Evolutionary conservation across 208 protist genomes (phyloP).

Genomic region (Blastocrithidia nonstop): DNA sequence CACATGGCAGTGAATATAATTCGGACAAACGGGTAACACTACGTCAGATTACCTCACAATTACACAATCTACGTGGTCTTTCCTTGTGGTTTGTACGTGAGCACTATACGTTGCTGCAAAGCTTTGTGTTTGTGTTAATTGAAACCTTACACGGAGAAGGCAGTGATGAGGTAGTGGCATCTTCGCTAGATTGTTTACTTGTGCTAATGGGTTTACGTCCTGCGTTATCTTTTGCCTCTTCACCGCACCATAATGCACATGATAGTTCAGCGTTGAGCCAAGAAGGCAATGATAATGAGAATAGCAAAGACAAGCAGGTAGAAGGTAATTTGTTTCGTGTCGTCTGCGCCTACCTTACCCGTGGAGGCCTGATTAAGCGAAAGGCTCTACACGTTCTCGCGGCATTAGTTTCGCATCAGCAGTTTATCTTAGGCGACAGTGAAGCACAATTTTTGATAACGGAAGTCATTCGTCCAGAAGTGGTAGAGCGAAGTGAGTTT

Average conservation of each 20-base stretch:
- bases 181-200: slow-evolving; percentile 72
- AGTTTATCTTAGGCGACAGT: slow-evolving; percentile 39
- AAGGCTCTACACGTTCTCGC: slow-evolving; percentile 73
- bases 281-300: too few species aligned
- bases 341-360: slow-evolving; percentile 61
- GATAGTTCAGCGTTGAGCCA: not conserved
- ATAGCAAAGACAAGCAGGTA: too few species aligned
- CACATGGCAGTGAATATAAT: not conserved
- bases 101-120: slow-evolving; percentile 52
- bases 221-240: slow-evolving; percentile 20
- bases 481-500: slow-evolving; percentile 72
- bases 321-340: slow-evolving; percentile 47
- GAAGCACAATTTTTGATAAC: slow-evolving; percentile 45
- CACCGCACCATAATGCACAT: too few species aligned
- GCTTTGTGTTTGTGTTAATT: slow-evolving; percentile 57
- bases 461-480: slow-evolving; percentile 37
- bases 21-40: not conserved
- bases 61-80: slow-evolving; percentile 11
- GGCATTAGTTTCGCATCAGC: slow-evolving; percentile 52
- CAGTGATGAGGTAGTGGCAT: slow-evolving; percentile 73
- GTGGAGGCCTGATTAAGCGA: slow-evolving; percentile 78
- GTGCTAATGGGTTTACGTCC: slow-evolving; percentile 70
- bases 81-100: slow-evolving; percentile 60
- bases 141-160: slow-evolving; percentile 77
- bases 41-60: not conserved